These are phyloP conservation scores for Chlorella vulgaris DNA, from an alignment of 139 green algal species.

Conservation along the genomic window DNA sequence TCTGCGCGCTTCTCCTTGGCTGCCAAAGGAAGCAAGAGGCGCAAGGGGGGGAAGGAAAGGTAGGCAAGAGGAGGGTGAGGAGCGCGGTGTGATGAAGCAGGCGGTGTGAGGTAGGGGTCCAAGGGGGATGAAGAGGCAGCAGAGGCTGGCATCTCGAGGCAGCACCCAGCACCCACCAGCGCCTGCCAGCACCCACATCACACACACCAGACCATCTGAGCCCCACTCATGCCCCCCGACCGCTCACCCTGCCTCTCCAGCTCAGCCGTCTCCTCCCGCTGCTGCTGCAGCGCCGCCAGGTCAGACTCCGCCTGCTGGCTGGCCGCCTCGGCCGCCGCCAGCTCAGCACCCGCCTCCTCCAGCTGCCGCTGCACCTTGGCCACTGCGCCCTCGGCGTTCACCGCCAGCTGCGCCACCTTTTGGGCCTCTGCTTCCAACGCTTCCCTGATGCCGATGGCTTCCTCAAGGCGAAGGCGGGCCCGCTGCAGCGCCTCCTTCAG, in stretches of 20 bases:
- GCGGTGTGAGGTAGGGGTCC: no score
- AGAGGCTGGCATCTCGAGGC: no score
- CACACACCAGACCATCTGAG: no score
- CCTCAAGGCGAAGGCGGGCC: conserved; percentile 34
- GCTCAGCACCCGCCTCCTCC: conserved; percentile 28
- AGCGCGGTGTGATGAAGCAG: not conserved
- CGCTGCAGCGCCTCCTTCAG: conserved; percentile 60
- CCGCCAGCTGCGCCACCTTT: conserved; percentile 67
- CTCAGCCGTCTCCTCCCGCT: not conserved
- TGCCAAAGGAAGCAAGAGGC: not conserved
- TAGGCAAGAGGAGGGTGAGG: not conserved
- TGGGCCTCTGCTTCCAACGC: conserved; percentile 63
- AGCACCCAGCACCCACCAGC: no score
- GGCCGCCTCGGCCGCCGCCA: conserved; percentile 12
- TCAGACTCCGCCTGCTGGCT: not conserved
- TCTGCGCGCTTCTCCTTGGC: conserved; percentile 2
- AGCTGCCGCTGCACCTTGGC: not conserved
- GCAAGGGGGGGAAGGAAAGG: no score
- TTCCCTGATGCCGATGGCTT: conserved; percentile 49
- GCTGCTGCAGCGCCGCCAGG: not conserved
- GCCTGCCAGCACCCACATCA: no score
- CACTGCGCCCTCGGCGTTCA: conserved; percentile 46
- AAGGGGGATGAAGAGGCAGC: no score
- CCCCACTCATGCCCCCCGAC: no score
- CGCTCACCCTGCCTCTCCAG: not conserved